phyloP scores from a whole-genome alignment of 164 flowering plant species.

The Magnolia sinica region DNA sequence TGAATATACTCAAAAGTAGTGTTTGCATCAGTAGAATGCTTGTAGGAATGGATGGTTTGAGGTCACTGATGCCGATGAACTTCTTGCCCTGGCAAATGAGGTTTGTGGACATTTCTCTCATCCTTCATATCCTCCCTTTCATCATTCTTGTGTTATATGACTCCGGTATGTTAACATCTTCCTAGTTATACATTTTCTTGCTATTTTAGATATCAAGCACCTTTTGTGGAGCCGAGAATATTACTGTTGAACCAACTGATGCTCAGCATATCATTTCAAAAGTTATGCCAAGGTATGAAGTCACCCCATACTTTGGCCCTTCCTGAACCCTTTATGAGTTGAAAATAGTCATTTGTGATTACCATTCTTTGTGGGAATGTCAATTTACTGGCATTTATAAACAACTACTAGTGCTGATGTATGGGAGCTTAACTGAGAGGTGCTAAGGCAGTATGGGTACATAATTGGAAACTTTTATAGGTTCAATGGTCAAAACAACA shows the following conservation, averaged over 20 bases:
- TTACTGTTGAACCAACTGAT: slow-evolving; percentile 21
- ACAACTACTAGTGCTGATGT: too few relatives aligned
- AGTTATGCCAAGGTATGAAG: slow-evolving; percentile 55
- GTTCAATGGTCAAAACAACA: too few relatives aligned
- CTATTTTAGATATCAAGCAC: slow-evolving; percentile 37
- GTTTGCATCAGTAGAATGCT: slow-evolving; percentile 50
- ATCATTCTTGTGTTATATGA: not conserved
- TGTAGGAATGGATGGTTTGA: slow-evolving; percentile 68
- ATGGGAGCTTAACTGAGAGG: too few relatives aligned
- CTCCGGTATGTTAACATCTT: not conserved
- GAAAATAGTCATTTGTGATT: not conserved
- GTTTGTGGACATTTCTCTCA: slow-evolving; percentile 25
- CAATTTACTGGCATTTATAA: too few relatives aligned
- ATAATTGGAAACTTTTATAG: too few relatives aligned
- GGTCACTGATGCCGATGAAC: slow-evolving; percentile 45
- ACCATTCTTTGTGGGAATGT: not conserved
- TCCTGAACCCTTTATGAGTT: not conserved
- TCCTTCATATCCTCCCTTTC: not conserved
- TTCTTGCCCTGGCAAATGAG: slow-evolving; percentile 52
- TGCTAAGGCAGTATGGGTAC: too few relatives aligned
- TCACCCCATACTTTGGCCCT: not conserved
- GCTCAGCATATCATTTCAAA: slow-evolving; percentile 26
- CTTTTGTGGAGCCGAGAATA: slow-evolving; percentile 37
- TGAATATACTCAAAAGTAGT: not conserved
- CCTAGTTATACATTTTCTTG: slow-evolving; percentile 6